Evolutionary conservation across 2,329 filamentous ascomycete species (phyloP), one percentile per base, ranked within the genome.

Genomic region (Arthrobotrys entomopaga): DNA sequence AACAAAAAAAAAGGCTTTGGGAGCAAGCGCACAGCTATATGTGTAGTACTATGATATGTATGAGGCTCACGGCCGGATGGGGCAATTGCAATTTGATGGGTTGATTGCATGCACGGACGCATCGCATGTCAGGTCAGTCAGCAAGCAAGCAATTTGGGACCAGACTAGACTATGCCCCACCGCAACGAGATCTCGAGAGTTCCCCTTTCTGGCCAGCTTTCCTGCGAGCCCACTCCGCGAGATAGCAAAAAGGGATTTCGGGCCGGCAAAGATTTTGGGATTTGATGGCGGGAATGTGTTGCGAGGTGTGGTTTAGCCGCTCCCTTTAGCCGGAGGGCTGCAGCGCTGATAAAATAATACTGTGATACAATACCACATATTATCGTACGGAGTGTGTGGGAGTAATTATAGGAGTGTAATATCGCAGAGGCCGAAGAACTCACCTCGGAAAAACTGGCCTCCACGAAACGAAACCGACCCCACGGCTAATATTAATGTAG

Each of bases 41-140:
- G n/a, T n/a, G n/a, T n/a, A n/a, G n/a, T n/a, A n/a, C n/a, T n/a
- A n/a, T n/a, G n/a, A n/a, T 54, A 2, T 48, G 54, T 61, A 57
- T 67, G 63, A 74, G 63, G 60, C 70, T 74, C 48, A 58, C 65
- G 22, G 49, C 59, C 53, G 53, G 63, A 52, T n/a, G n/a, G n/a
- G n/a, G n/a, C n/a, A n/a, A n/a, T n/a, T n/a, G 61, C 53, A 65
- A 65, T 65, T 57, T 46, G 24, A 43, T 40, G 24, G 61, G 56
- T 48, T 57, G 61, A 56, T 66, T 66, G 26, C 46, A 67, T 66
- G 64, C 56, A 60, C 64, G 54, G 54, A 49, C 49, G 58, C 57
- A 63, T 46, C 24, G 42, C 16, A 26, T 34, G 29, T 34, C 29
- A 34, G 29, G 29, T 42, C 22, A 22, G 61, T 43, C 24, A 56